Evolutionary conservation across 192 early-diverging fungal genomes (phyloP).

Genomic region (Oehlia diaphana): DNA sequence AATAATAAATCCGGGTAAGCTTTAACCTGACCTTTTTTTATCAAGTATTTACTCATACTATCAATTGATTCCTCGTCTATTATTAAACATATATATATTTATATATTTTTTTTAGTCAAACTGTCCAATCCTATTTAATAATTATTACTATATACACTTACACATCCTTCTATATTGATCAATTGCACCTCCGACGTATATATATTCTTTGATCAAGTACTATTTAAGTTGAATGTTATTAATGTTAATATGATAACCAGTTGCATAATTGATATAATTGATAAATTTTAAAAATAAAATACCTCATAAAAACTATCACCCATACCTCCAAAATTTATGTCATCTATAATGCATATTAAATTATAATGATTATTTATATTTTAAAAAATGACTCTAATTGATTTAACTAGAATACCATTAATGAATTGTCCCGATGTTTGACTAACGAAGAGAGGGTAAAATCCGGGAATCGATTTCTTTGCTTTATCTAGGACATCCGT

Average conservation of each 20-base stretch:
- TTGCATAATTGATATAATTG: not conserved
- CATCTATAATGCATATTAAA: conserved; percentile 8
- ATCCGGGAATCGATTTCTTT: conserved; percentile 45
- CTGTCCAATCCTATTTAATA: not conserved
- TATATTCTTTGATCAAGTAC: conserved; percentile 61
- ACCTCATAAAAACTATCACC: conserved; percentile 65
- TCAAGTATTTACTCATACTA: conserved; percentile 38
- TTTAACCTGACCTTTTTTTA: conserved; percentile 17
- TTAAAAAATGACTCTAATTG: no score
- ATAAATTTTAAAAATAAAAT: not conserved
- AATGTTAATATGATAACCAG: not conserved
- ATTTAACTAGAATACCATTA: conserved; percentile 8
- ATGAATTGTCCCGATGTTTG: conserved; percentile 27
- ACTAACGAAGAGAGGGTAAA: conserved; percentile 62
- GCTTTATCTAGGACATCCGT: conserved; percentile 53
- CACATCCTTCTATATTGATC: conserved; percentile 18
- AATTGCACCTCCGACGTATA: conserved; percentile 33
- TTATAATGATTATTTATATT: no score
- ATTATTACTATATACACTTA: not conserved
- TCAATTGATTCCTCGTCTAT: conserved; percentile 35
- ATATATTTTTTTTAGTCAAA: no score
- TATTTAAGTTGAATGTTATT: conserved; percentile 11
- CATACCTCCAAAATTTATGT: conserved; percentile 50
- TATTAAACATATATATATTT: no score
- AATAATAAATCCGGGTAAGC: conserved; percentile 28